Evolutionary conservation across 2,329 filamentous ascomycete species (phyloP).

Genomic region (Fusarium marasasianum): DNA sequence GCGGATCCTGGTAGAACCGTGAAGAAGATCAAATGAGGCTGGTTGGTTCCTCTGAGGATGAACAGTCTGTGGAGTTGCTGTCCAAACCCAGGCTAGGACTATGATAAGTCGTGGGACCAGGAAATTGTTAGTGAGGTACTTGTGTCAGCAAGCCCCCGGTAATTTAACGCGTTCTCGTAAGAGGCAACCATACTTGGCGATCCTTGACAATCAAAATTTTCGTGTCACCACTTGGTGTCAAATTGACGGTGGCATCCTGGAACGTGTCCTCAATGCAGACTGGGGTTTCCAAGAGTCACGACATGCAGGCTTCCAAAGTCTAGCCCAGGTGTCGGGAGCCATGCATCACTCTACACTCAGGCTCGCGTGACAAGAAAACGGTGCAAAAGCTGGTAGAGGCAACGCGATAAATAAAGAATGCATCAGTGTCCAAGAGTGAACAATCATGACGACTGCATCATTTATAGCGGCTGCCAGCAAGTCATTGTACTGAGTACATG

Average conservation of each 20-base stretch:
- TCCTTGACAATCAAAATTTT: constrained; percentile 46
- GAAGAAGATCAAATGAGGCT: constrained; percentile 36
- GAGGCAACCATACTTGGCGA: constrained; percentile 44
- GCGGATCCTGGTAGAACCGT: constrained; percentile 29
- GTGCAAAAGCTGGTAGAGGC: not conserved
- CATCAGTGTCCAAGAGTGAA: constrained; percentile 5
- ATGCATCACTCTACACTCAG: not conserved
- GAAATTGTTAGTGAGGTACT: constrained; percentile 54
- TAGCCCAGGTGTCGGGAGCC: not conserved
- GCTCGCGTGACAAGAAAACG: not conserved
- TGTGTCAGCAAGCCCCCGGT: constrained; percentile 32
- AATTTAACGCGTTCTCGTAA: constrained; percentile 40
- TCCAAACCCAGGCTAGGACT: constrained; percentile 11
- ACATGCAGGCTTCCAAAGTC: not conserved
- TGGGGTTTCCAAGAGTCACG: not conserved
- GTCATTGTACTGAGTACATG: constrained; percentile 39
- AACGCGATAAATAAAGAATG: constrained; percentile 3
- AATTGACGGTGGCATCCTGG: constrained; percentile 23
- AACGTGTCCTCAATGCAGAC: constrained; percentile 33
- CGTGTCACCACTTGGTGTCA: constrained; percentile 40
- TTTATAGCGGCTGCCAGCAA: constrained; percentile 3
- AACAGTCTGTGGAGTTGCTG: constrained; percentile 9
- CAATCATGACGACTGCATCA: constrained; percentile 19
- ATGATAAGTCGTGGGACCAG: constrained; percentile 8
- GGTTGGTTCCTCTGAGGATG: constrained; percentile 24